These are phyloP conservation scores for Xylariaceae sp. DNA, from an alignment of 2,329 filamentous ascomycete genomes.

Conservation along the genomic window DNA sequence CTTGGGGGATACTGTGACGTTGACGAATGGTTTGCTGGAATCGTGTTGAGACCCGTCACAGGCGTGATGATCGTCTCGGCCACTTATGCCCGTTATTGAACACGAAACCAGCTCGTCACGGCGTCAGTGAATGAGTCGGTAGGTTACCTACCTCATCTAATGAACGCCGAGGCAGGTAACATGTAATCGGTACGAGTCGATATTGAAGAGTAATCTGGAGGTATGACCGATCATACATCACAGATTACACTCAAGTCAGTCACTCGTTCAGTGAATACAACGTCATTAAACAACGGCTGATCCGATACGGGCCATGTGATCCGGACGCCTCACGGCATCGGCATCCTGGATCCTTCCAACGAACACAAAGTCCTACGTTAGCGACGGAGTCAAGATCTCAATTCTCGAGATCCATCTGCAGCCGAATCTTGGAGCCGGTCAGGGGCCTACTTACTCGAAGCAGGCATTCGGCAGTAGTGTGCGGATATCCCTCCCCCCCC, in stretches of 20 bases:
- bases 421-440: background rate
- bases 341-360: background rate
- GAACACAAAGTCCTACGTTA: background rate
- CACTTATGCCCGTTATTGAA: background rate
- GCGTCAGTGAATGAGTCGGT: background rate
- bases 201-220: background rate
- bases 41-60: background rate
- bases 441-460: background rate
- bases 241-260: background rate
- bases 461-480: constrained; percentile 1
- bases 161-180: background rate
- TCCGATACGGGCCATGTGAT: constrained; percentile 3
- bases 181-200: background rate
- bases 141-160: background rate
- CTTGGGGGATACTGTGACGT: background rate
- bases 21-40: background rate
- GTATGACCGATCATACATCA: constrained; percentile 2
- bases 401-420: background rate
- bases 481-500: constrained; percentile 21
- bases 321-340: background rate
- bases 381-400: too few species aligned
- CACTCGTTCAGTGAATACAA: background rate
- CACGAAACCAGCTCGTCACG: background rate
- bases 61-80: background rate
- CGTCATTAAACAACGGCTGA: background rate